These are phyloP conservation scores for Coemansia reversa DNA, from an alignment of 192 early-diverging fungal genomes.

Conservation along the genomic window DNA sequence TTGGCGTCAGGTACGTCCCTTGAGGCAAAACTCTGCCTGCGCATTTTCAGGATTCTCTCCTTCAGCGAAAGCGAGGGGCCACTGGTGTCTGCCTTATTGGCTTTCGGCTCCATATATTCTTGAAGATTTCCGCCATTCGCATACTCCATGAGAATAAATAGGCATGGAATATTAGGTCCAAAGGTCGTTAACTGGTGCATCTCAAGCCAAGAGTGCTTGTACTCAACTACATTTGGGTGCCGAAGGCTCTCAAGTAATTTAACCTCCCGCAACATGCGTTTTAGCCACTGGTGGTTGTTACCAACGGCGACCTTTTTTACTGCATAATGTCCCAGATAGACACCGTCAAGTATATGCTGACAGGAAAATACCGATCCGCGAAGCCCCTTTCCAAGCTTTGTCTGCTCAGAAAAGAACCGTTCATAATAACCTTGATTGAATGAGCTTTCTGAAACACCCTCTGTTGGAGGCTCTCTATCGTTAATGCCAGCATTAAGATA, in stretches of 20 bases:
- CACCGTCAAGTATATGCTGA: conserved; percentile 73
- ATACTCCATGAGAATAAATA: conserved; percentile 95
- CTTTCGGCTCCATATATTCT: conserved; percentile 71
- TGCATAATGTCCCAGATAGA: conserved; percentile 82
- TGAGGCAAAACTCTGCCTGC: conserved; percentile 9
- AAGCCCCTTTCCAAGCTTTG: conserved; percentile 85
- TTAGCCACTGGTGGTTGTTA: conserved; percentile 84
- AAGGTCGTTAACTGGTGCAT: conserved; percentile 67
- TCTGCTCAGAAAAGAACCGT: conserved; percentile 84
- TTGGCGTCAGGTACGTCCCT: not conserved
- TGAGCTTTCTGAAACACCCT: conserved; percentile 58
- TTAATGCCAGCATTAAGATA: not conserved
- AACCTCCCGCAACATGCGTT: conserved; percentile 91
- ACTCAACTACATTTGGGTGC: conserved; percentile 91
- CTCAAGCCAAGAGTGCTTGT: conserved; percentile 97
- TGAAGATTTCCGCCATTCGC: conserved; percentile 96
- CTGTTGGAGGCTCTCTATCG: not conserved
- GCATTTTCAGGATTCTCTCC: conserved; percentile 27
- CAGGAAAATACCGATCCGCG: conserved; percentile 90
- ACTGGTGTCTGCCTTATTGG: not conserved
- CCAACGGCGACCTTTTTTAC: conserved; percentile 95
- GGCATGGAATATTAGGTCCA: conserved; percentile 84
- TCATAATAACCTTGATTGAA: conserved; percentile 97
- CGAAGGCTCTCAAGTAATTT: conserved; percentile 84
- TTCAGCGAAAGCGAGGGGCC: conserved; percentile 25